These are phyloP conservation scores for Cercospora janseana DNA, from an alignment of 2,329 filamentous ascomycete genomes.

Conservation along the genomic window DNA sequence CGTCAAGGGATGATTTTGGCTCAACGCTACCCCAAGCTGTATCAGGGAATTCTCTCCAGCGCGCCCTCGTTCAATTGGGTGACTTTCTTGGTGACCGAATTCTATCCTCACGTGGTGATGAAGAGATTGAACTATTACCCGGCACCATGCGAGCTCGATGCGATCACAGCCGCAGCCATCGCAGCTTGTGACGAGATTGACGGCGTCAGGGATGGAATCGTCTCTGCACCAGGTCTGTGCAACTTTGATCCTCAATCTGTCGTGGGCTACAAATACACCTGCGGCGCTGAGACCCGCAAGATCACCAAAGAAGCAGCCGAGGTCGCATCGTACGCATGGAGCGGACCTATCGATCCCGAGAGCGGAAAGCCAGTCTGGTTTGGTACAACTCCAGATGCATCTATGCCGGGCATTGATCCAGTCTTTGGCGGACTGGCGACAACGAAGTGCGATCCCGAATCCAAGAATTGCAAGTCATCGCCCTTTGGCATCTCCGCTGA, in stretches of 20 bases:
- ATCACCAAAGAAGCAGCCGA: constrained; percentile 35
- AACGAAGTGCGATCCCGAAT: constrained; percentile 30
- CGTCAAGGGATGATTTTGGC: constrained; percentile 40
- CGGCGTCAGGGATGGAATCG: constrained; percentile 40
- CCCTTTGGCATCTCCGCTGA: constrained; percentile 36
- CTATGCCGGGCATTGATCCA: constrained; percentile 26
- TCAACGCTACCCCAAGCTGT: constrained; percentile 41
- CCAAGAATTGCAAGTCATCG: constrained; percentile 26
- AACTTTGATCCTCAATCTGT: constrained; percentile 35
- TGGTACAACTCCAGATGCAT: constrained; percentile 19
- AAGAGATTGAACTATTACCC: constrained; percentile 32
- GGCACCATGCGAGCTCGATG: constrained; percentile 39
- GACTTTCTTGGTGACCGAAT: constrained; percentile 32
- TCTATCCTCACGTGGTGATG: constrained; percentile 38
- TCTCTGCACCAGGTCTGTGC: constrained; percentile 34
- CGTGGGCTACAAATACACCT: constrained; percentile 32
- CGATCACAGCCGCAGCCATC: constrained; percentile 38
- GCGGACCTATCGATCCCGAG: constrained; percentile 30
- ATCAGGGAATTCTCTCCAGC: constrained; percentile 43
- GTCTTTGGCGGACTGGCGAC: constrained; percentile 29
- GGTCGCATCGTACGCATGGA: constrained; percentile 37
- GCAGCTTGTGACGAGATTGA: constrained; percentile 41
- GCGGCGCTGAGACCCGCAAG: constrained; percentile 25
- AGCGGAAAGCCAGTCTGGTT: constrained; percentile 35
- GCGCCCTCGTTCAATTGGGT: constrained; percentile 44